phyloP scores from a whole-genome alignment of 1,139 yeast genomes.

The Geotrichum reessii region DNA sequence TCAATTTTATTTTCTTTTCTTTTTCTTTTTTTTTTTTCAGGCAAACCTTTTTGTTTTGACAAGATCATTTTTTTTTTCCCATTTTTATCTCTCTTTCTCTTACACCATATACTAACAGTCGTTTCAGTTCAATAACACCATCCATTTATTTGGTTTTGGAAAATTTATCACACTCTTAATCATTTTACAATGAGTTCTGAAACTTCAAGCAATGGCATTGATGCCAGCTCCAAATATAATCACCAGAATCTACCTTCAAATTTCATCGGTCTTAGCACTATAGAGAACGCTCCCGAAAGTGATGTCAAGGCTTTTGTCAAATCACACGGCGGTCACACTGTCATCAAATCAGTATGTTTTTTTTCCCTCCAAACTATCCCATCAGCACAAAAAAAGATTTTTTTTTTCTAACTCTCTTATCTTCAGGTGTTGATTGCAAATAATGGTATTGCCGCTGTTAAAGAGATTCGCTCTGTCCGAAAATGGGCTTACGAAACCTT shows the following conservation, averaged over 20 bases:
- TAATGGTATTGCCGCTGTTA: slow-evolving; percentile 98
- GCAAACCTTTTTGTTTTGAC: background rate
- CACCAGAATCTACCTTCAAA: slow-evolving; percentile 51
- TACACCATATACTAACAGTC: background rate
- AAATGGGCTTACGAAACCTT: slow-evolving; percentile 99
- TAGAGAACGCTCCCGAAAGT: slow-evolving; percentile 65
- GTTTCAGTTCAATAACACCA: background rate
- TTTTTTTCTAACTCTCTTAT: background rate
- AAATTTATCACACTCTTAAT: background rate
- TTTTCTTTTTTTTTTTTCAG: background rate
- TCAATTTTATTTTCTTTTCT: background rate
- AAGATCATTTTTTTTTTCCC: background rate
- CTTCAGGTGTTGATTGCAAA: slow-evolving; percentile 74
- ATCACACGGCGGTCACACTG: slow-evolving; percentile 90
- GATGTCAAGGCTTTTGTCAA: slow-evolving; percentile 81
- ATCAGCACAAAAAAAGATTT: too few species aligned
- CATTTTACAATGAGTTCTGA: slow-evolving; percentile 7
- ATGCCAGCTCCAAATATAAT: slow-evolving; percentile 23
- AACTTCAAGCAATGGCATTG: slow-evolving; percentile 5
- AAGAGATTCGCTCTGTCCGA: slow-evolving; percentile 92
- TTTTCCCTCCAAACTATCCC: background rate
- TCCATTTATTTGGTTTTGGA: slow-evolving; percentile 11
- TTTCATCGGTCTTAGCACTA: slow-evolving; percentile 74
- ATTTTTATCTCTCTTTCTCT: background rate
- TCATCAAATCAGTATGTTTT: slow-evolving; percentile 54